These are phyloP conservation scores for Apiotrichum akiyoshidainum DNA, from an alignment of 1,284 basidiomycete species.

Conservation along the genomic window DNA sequence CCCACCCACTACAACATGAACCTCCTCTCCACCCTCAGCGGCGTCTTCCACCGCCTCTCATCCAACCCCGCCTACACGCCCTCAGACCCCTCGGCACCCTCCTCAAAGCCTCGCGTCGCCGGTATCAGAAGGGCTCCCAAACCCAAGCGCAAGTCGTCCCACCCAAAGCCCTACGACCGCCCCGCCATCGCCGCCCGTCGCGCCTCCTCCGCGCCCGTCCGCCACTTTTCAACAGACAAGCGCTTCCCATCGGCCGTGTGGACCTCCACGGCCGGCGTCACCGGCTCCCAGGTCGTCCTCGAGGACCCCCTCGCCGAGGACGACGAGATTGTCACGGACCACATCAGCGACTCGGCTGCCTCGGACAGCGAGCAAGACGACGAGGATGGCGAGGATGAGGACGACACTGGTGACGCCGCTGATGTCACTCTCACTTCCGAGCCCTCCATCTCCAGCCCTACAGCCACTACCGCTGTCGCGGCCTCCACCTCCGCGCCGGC, in stretches of 20 bases:
- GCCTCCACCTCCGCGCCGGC: no score
- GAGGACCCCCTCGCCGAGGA: not conserved
- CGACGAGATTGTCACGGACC: no score
- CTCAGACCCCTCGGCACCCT: not conserved
- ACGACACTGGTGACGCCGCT: no score
- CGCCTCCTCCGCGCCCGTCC: not conserved
- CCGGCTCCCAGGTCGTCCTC: conserved; percentile 7
- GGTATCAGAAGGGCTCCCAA: not conserved
- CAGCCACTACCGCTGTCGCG: no score
- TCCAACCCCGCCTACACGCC: conserved; percentile 33
- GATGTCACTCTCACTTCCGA: no score
- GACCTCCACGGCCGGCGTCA: no score
- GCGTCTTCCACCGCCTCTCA: conserved; percentile 12
- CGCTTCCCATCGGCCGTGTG: conserved; percentile 16
- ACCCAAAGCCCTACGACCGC: conserved; percentile 1
- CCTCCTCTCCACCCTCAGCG: not conserved
- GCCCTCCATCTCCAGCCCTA: no score
- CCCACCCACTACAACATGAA: not conserved
- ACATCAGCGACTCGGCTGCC: no score
- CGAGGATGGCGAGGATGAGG: no score
- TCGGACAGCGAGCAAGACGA: no score
- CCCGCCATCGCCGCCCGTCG: not conserved
- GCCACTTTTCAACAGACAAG: conserved; percentile 6
- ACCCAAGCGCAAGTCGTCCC: not conserved
- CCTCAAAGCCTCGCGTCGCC: no score